These are phyloP conservation scores for Monocercomonoides exilis DNA, from an alignment of 78 protist species.

Conservation along the genomic window DNA sequence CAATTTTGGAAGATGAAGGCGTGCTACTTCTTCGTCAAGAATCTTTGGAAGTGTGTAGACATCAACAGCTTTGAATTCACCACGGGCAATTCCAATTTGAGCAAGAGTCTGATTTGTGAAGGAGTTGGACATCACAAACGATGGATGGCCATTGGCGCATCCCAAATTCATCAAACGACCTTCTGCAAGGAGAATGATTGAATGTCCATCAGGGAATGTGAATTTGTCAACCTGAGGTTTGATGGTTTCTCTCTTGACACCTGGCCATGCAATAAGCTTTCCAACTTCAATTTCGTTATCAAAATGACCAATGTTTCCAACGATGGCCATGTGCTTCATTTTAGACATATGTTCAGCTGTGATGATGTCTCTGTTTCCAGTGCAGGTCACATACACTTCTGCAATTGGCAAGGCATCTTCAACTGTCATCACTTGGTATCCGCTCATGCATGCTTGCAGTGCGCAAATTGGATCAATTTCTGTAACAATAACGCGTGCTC, in stretches of 20 bases:
- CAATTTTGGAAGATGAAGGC: conserved; percentile 81
- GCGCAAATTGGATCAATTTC: conserved; percentile 99
- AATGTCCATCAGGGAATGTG: conserved; percentile 67
- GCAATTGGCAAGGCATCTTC: conserved; percentile 67
- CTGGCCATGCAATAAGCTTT: conserved; percentile 59
- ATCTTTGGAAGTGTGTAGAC: conserved; percentile 91
- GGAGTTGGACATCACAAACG: conserved; percentile 96
- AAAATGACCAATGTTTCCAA: conserved; percentile 99
- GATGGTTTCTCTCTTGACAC: conserved; percentile 65
- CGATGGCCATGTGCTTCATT: conserved; percentile 95
- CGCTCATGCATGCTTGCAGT: conserved; percentile 97
- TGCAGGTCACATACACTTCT: conserved; percentile 93
- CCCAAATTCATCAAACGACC: conserved; percentile 98
- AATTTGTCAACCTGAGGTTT: conserved; percentile 95
- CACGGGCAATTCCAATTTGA: conserved; percentile 62
- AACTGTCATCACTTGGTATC: conserved; percentile 77
- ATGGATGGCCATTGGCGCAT: conserved; percentile 99
- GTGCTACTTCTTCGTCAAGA: conserved; percentile 97
- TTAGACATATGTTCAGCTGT: conserved; percentile 63
- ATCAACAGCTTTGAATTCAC: not conserved
- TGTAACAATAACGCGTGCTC: conserved; percentile 86
- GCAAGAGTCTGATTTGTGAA: conserved; percentile 97
- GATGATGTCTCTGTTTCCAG: conserved; percentile 93
- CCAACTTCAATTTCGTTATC: conserved; percentile 95
- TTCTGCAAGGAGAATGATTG: conserved; percentile 92